phyloP scores from a whole-genome alignment of 176 grass and related monocot genomes.

The Carex scoparia region DNA sequence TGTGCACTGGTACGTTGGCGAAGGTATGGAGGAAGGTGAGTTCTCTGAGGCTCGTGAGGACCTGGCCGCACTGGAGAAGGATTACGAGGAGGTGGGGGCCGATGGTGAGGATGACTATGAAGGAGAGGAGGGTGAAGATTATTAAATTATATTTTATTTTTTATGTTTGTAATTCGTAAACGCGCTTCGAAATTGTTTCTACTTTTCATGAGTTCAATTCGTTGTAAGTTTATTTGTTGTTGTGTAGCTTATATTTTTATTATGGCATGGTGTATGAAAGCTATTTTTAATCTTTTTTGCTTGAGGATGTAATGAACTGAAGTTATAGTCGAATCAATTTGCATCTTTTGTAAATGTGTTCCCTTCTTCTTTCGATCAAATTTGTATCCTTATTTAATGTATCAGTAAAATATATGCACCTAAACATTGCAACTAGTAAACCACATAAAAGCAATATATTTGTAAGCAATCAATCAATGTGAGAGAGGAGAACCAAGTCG shows the following conservation, averaged over 20 bases:
- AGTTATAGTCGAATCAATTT: conserved; percentile 28
- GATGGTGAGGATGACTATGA: conserved; percentile 19
- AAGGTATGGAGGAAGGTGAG: conserved; percentile 29
- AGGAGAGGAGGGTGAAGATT: conserved; percentile 24
- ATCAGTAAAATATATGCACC: too few relatives aligned
- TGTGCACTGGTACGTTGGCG: conserved; percentile 25
- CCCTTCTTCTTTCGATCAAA: not conserved
- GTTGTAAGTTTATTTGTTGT: conserved; percentile 11
- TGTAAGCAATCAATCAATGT: too few relatives aligned
- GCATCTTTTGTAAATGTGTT: conserved; percentile 7
- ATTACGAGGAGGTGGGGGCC: conserved; percentile 25
- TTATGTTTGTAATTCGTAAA: conserved; percentile 15
- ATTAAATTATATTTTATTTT: conserved; percentile 6
- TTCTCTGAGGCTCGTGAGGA: conserved; percentile 29
- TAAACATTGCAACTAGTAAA: too few relatives aligned
- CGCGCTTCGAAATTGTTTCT: conserved; percentile 5
- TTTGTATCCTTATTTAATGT: too few relatives aligned
- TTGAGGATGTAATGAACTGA: conserved; percentile 23
- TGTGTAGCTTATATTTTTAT: conserved; percentile 17
- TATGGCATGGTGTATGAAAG: conserved; percentile 22
- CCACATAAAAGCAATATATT: too few relatives aligned
- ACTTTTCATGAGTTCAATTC: conserved; percentile 16
- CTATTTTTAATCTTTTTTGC: conserved; percentile 5
- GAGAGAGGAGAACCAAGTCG: too few relatives aligned
- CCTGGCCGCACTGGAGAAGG: conserved; percentile 22